Percentiles rank a stretch among this genome's conserved stretches.
Conservation (phyloP, 2,329 filamentous ascomycete species). For the Leptographium wingfieldii region DNA sequence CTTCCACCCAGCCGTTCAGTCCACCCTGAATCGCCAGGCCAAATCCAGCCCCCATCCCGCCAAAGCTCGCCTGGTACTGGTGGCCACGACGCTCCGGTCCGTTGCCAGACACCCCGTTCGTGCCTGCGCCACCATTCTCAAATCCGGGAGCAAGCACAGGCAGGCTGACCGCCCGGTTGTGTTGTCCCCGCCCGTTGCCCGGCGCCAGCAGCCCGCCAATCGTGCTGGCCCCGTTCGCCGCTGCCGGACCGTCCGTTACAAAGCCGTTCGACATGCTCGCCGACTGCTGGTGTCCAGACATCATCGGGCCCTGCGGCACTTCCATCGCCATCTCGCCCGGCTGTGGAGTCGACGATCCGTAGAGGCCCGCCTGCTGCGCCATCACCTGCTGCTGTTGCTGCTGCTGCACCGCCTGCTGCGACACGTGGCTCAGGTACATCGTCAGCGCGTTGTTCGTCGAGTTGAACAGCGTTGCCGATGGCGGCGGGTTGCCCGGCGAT, state of each 20-base stretch:
- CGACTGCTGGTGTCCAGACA: constrained; percentile 51
- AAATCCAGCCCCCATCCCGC: constrained; percentile 46
- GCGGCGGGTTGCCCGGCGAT: constrained; percentile 19
- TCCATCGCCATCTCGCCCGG: constrained; percentile 45
- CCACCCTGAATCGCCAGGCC: constrained; percentile 49
- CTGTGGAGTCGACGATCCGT: constrained; percentile 55
- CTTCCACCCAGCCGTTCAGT: constrained; percentile 55
- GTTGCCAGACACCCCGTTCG: constrained; percentile 33
- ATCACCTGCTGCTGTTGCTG: constrained; percentile 60
- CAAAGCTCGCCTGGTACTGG: constrained; percentile 52
- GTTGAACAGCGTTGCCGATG: constrained; percentile 63
- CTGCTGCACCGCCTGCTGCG: constrained; percentile 58
- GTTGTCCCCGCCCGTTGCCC: constrained; percentile 45
- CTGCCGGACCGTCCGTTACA: constrained; percentile 29
- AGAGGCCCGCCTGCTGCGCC: constrained; percentile 69
- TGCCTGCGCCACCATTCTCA: constrained; percentile 44
- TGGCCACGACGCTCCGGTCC: constrained; percentile 47
- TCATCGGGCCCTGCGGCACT: constrained; percentile 43
- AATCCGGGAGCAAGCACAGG: constrained; percentile 56
- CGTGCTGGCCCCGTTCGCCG: constrained; percentile 48
- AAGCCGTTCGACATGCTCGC: constrained; percentile 55
- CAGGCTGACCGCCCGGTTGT: constrained; percentile 78
- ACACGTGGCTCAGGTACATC: constrained; percentile 80
- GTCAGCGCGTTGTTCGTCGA: constrained; percentile 79
- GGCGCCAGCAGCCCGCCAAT: constrained; percentile 69